These are phyloP conservation scores for Fusarium sp. DNA, from an alignment of 2,329 filamentous ascomycete genomes.

Conservation along the genomic window DNA sequence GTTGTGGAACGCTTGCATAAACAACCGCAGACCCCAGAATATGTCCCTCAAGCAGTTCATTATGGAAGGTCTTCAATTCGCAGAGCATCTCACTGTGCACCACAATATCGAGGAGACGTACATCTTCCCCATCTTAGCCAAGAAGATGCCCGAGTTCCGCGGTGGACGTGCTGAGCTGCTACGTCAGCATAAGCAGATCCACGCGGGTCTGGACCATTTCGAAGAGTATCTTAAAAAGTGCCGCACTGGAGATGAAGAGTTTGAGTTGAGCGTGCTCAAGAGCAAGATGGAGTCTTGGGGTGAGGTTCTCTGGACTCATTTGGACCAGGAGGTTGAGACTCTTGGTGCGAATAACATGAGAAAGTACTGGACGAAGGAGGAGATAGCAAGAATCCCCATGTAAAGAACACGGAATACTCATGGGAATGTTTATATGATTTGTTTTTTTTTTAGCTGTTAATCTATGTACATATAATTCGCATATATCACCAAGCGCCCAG, in stretches of 20 bases:
- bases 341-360: slow-evolving; percentile 87
- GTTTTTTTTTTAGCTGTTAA: slow-evolving; percentile 10
- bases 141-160: slow-evolving; percentile 82
- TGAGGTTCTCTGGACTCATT: slow-evolving; percentile 80
- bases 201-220: slow-evolving; percentile 77
- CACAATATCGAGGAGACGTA: slow-evolving; percentile 86
- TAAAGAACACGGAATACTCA: slow-evolving; percentile 51
- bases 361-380: slow-evolving; percentile 80
- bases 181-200: slow-evolving; percentile 82
- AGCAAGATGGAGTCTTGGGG: slow-evolving; percentile 82
- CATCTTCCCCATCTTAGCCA: slow-evolving; percentile 82
- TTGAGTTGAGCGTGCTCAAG: slow-evolving; percentile 70
- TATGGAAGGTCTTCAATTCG: slow-evolving; percentile 74
- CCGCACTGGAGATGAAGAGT: slow-evolving; percentile 69
- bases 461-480: slow-evolving; percentile 10
- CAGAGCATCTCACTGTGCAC: slow-evolving; percentile 76
- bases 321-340: slow-evolving; percentile 85
- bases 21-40: slow-evolving; percentile 67
- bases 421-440: neutral
- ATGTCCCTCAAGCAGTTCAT: slow-evolving; percentile 79
- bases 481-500: slow-evolving; percentile 23
- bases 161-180: slow-evolving; percentile 68
- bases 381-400: slow-evolving; percentile 78
- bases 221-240: slow-evolving; percentile 74
- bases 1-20: slow-evolving; percentile 73